Evolutionary conservation across 2,329 filamentous ascomycete species (phyloP), one percentile per base, ranked within the genome.

Genomic region (Trichoderma asperellum): DNA sequence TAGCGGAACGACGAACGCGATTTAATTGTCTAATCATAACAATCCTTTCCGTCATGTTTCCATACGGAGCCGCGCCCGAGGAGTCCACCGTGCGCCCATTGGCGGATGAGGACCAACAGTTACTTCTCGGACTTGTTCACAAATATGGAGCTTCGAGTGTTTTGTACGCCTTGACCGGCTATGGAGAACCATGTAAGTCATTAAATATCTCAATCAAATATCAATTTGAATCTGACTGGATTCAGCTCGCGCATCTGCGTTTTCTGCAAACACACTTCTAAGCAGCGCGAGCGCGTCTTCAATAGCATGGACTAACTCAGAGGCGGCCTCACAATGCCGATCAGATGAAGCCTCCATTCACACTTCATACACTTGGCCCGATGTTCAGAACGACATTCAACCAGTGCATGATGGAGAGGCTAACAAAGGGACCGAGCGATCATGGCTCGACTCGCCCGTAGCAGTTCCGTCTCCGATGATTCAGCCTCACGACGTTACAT

Each of bases 271-370:
- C 24, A 82, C 81, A 14, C 73, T 82, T 24, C 76, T 81, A 70
- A 83, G 81, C 75, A 80, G 77, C 70, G 75, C 78, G 24, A 81
- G 78, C 71, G 80, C 79, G 7, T 80, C 81, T 6, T 82, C 81
- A 7, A 73, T 82, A 64, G 79, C 78, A 21, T 83, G 80, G 79
- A 81, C 80, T 68, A 79, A 76, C 63, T 82, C 81, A 8, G 80
- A 81, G 62, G 77, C 76, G 21, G 77, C 76, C n/a, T 82, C 80
- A 10, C 76, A 81, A 52, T 79, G 76, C 61, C 75, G 78, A 58
- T 81, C 80, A 47, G 80, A 82, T 63, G 79, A 77, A 43, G 80
- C 77, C 2, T 82, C 81, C 32, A 77, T 82, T 67, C 75, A 79
- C 68, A 81, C 80, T 4, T 77, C 80, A 67, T 79, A 78, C 43